These are phyloP conservation scores for Pseudomonodictys pantanalensis DNA, from an alignment of 495 filamentous ascomycete species.

Conservation along the genomic window DNA sequence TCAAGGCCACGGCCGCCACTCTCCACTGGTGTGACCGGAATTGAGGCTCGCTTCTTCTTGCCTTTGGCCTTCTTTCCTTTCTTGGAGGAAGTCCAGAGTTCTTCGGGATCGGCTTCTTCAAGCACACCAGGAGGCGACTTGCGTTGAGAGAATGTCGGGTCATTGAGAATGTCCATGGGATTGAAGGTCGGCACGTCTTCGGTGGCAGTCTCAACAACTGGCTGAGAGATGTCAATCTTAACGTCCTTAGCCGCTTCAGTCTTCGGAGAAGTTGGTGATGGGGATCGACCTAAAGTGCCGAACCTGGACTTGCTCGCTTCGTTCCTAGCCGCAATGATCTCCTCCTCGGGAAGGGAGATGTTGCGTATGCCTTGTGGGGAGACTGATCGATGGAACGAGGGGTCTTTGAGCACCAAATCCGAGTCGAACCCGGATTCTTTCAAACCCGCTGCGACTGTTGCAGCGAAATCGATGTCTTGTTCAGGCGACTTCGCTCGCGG, in stretches of 20 bases:
- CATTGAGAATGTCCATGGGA: slow-evolving; percentile 38
- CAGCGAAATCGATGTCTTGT: slow-evolving; percentile 28
- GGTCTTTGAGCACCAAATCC: slow-evolving; percentile 24
- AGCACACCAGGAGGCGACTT: slow-evolving; percentile 31
- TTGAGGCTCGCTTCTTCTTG: slow-evolving; percentile 28
- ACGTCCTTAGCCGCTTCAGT: slow-evolving; percentile 1
- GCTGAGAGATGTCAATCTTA: not conserved
- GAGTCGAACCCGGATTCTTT: slow-evolving; percentile 32
- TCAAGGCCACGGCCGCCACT: not conserved
- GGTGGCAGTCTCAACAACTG: not conserved
- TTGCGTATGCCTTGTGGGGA: slow-evolving; percentile 15
- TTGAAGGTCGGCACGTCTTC: slow-evolving; percentile 37
- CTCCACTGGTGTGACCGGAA: slow-evolving; percentile 16
- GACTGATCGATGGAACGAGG: slow-evolving; percentile 22
- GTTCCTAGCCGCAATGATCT: slow-evolving; percentile 8
- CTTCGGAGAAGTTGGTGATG: slow-evolving; percentile 15
- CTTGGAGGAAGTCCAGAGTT: slow-evolving; percentile 30
- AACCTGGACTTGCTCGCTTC: slow-evolving; percentile 21
- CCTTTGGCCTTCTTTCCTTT: slow-evolving; percentile 33
- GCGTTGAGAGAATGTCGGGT: slow-evolving; percentile 34
- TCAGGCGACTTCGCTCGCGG: slow-evolving; percentile 17
- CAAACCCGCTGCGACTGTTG: slow-evolving; percentile 29
- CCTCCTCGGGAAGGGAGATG: slow-evolving; percentile 28
- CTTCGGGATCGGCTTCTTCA: slow-evolving; percentile 39
- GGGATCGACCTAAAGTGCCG: slow-evolving; percentile 11